Evolutionary conservation across 768 basidiomycete species (phyloP).

Genomic region (Russula olivacea): DNA sequence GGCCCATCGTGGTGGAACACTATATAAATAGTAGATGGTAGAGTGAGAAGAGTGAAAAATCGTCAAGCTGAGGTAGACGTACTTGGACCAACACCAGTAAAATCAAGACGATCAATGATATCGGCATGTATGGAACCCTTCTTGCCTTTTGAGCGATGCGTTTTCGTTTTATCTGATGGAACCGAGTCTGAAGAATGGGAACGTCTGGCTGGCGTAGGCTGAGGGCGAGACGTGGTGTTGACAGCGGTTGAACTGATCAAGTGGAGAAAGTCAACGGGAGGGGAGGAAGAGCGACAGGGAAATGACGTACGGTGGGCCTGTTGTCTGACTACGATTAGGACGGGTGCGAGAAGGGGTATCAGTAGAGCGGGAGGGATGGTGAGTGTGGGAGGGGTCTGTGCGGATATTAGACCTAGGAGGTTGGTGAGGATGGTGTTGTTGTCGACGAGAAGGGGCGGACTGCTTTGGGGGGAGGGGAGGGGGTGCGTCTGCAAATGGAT

Average conservation of each 20-base stretch:
- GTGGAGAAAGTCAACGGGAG: conserved; percentile 15
- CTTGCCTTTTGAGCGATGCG: conserved; percentile 47
- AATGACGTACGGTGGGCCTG: conserved; percentile 38
- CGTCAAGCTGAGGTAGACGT: conserved; percentile 30
- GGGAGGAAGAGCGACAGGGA: conserved; percentile 20
- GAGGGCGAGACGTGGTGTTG: conserved; percentile 20
- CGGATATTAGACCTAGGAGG: conserved; percentile 27
- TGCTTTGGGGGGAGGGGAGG: conserved; percentile 36
- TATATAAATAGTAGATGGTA: conserved; percentile 29
- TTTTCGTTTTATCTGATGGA: conserved; percentile 42
- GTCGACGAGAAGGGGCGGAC: conserved; percentile 22
- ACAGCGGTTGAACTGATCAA: conserved; percentile 6
- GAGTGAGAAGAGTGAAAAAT: conserved; percentile 23
- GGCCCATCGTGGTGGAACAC: conserved; percentile 93
- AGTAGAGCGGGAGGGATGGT: conserved; percentile 49
- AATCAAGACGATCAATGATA: conserved; percentile 85
- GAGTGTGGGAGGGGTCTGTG: conserved; percentile 62
- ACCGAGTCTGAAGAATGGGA: conserved; percentile 49
- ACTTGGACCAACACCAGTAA: conserved; percentile 81
- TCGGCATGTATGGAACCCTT: conserved; percentile 82
- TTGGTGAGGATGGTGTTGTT: conserved; percentile 19
- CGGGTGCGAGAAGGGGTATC: conserved; percentile 43
- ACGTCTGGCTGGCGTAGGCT: conserved; percentile 34
- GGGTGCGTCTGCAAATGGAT: conserved; percentile 25
- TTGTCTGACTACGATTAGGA: conserved; percentile 54